Evolutionary conservation across 495 filamentous ascomycete genomes (phyloP).

Genomic region (Extremus antarcticus): DNA sequence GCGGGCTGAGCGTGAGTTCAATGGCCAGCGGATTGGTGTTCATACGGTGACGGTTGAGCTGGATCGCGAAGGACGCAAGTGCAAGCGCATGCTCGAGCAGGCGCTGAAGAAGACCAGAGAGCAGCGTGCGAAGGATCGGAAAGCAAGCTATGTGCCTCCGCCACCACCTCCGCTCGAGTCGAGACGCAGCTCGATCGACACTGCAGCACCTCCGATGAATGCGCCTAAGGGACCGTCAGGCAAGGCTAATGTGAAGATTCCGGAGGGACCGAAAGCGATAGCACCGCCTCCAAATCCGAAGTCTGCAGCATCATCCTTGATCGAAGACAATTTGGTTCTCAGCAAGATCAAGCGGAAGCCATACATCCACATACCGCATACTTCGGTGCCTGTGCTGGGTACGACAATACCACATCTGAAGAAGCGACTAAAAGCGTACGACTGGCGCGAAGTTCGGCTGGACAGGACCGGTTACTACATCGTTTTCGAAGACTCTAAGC

Average conservation of each 20-base stretch:
- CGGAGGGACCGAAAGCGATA: constrained; percentile 37
- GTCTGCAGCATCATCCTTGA: constrained; percentile 37
- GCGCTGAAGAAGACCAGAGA: constrained; percentile 52
- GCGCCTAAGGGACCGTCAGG: constrained; percentile 65
- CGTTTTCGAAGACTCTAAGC: constrained; percentile 63
- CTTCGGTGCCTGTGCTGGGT: constrained; percentile 76
- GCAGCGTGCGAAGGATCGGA: constrained; percentile 34
- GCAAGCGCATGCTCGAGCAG: constrained; percentile 58
- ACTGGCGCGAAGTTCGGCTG: constrained; percentile 63
- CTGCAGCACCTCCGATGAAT: constrained; percentile 22
- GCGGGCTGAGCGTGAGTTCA: constrained; percentile 59
- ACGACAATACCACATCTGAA: constrained; percentile 76
- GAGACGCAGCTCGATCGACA: constrained; percentile 4
- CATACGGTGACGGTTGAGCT: constrained; percentile 67
- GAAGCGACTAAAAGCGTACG: constrained; percentile 69
- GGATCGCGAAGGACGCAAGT: constrained; percentile 77
- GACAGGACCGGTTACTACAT: constrained; percentile 87
- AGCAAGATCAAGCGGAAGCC: constrained; percentile 65
- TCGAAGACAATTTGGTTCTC: constrained; percentile 52
- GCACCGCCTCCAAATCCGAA: constrained; percentile 31
- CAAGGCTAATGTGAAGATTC: constrained; percentile 39
- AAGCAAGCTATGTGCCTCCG: constrained; percentile 2
- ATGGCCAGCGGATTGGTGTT: constrained; percentile 59
- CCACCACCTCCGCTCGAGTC: constrained; percentile 7
- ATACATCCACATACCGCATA: constrained; percentile 82